These are phyloP conservation scores for Jimgerdemannia lactiflua DNA, from an alignment of 192 early-diverging fungal genomes.

Conservation along the genomic window DNA sequence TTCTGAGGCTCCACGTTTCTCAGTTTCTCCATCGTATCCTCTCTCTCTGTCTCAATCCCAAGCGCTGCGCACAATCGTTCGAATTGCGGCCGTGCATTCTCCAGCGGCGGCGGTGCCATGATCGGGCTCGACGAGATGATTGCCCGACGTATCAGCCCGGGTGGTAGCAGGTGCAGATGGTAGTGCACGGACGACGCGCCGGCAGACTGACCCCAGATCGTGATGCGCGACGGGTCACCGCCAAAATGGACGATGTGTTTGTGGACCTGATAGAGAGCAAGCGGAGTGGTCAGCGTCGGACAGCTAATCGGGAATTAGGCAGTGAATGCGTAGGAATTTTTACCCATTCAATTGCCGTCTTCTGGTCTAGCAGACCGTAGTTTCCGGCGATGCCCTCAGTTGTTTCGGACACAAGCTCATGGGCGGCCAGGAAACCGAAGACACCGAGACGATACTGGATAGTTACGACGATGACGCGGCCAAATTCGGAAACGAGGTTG, in stretches of 20 bases:
- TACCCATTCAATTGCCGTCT: slow-evolving; percentile 2
- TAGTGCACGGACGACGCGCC: background rate
- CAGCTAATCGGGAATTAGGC: background rate
- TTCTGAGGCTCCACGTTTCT: background rate
- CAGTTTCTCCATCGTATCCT: background rate
- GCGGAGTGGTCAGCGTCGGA: background rate
- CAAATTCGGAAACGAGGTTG: background rate
- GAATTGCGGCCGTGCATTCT: background rate
- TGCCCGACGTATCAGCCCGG: background rate
- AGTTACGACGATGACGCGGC: slow-evolving; percentile 30
- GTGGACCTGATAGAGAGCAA: background rate
- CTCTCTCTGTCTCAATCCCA: background rate
- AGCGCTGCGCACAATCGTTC: background rate
- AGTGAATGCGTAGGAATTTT: background rate
- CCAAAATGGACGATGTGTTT: slow-evolving; percentile 1
- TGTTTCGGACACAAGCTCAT: slow-evolving; percentile 7
- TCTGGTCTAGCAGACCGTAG: slow-evolving; percentile 4
- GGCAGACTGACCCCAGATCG: background rate
- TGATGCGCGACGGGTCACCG: background rate
- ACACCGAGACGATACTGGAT: slow-evolving; percentile 44
- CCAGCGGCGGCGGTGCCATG: background rate
- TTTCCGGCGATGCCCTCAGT: slow-evolving; percentile 7
- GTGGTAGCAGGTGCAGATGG: slow-evolving; percentile 15
- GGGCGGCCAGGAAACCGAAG: slow-evolving; percentile 40
- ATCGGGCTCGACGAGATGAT: background rate